These are phyloP conservation scores for Cystobasidiaceae sp. DNA, from an alignment of 1,284 basidiomycete species.

Conservation along the genomic window DNA sequence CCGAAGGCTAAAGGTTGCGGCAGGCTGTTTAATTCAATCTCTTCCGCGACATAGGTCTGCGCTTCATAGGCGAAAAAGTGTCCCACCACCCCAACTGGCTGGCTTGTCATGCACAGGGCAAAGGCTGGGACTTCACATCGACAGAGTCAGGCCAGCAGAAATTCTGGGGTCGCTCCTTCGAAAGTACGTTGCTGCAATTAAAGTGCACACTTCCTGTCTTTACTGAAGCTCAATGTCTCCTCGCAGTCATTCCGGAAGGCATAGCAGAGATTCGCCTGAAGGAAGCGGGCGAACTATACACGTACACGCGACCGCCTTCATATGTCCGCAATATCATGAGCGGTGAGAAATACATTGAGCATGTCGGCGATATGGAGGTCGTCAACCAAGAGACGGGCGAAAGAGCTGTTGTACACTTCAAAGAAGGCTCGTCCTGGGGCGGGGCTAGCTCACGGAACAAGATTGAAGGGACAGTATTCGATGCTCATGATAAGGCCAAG, in stretches of 20 bases:
- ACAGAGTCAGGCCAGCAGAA: slow-evolving; percentile 74
- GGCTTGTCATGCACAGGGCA: slow-evolving; percentile 74
- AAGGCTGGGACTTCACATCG: slow-evolving; percentile 65
- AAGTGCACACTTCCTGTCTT: not conserved
- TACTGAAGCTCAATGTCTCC: not conserved
- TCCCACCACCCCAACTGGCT: slow-evolving; percentile 72
- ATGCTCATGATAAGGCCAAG: slow-evolving; percentile 53
- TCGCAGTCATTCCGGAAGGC: slow-evolving; percentile 26
- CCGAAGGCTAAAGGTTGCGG: not conserved
- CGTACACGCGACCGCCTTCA: slow-evolving; percentile 62
- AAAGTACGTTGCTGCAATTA: slow-evolving; percentile 25
- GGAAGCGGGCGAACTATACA: slow-evolving; percentile 37
- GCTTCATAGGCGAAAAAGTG: slow-evolving; percentile 82
- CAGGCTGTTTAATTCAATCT: not conserved
- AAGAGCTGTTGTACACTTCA: slow-evolving; percentile 69
- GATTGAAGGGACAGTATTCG: slow-evolving; percentile 60
- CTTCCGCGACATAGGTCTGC: slow-evolving; percentile 48
- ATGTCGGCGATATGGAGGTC: slow-evolving; percentile 65
- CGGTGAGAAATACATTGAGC: slow-evolving; percentile 80
- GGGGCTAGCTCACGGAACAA: slow-evolving; percentile 54
- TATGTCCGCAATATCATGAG: slow-evolving; percentile 80
- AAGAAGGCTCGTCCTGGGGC: slow-evolving; percentile 56
- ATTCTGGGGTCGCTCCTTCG: slow-evolving; percentile 63
- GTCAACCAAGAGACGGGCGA: slow-evolving; percentile 56
- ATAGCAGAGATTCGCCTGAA: slow-evolving; percentile 32